Evolutionary conservation across 495 filamentous ascomycete genomes (phyloP).

Genomic region (Penicillium lagena): DNA sequence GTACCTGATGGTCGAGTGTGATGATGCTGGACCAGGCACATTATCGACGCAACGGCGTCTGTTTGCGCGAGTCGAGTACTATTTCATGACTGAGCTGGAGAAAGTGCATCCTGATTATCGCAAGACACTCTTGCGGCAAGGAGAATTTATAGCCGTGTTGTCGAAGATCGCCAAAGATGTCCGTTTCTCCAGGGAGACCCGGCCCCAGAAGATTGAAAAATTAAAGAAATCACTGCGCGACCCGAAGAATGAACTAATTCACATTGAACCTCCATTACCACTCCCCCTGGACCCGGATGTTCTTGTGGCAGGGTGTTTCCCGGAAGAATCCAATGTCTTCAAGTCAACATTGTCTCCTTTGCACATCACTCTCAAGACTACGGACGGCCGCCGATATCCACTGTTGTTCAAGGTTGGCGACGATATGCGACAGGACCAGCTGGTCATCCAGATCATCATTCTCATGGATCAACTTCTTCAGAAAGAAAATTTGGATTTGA

Average conservation of each 20-base stretch:
- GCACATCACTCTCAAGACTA: conserved; percentile 83
- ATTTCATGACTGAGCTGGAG: conserved; percentile 85
- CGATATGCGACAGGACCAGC: conserved; percentile 93
- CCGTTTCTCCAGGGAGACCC: conserved; percentile 70
- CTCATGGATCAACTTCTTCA: conserved; percentile 95
- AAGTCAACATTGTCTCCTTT: conserved; percentile 91
- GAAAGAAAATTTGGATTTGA: conserved; percentile 96
- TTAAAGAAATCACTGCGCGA: conserved; percentile 80
- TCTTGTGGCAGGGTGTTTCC: conserved; percentile 67
- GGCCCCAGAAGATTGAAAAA: conserved; percentile 71
- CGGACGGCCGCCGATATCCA: conserved; percentile 69
- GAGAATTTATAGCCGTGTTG: conserved; percentile 79
- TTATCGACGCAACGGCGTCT: conserved; percentile 67
- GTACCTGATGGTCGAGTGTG: conserved; percentile 97
- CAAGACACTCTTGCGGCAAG: conserved; percentile 75
- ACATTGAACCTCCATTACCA: conserved; percentile 80
- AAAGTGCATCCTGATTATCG: conserved; percentile 55
- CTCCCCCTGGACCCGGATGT: conserved; percentile 84
- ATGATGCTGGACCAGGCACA: conserved; percentile 71
- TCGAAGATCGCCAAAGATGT: conserved; percentile 88
- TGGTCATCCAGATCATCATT: conserved; percentile 96
- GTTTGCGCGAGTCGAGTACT: conserved; percentile 85
- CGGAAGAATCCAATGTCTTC: conserved; percentile 86
- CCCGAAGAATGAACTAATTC: conserved; percentile 76
- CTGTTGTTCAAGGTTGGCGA: conserved; percentile 97